Conservation (phyloP, 2,329 filamentous ascomycete genomes). For the Colletotrichum eremochloae region DNA sequence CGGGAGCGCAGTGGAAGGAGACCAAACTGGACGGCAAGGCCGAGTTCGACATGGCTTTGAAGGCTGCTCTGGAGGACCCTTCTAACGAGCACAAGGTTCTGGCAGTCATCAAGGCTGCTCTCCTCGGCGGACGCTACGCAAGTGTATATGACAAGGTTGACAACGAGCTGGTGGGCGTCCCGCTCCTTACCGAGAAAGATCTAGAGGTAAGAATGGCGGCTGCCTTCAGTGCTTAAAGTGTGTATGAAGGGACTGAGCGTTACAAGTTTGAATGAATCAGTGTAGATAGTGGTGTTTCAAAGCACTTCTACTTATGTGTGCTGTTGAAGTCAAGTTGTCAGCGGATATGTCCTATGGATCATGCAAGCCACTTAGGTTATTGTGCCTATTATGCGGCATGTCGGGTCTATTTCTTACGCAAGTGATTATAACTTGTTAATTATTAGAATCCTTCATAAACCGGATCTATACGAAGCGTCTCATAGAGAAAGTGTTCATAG, state of each 20-base stretch:
- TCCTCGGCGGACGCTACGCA: slow-evolving; percentile 13
- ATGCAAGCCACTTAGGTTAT: not conserved
- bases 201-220: slow-evolving; percentile 29
- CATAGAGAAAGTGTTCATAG: not conserved
- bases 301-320: not conserved
- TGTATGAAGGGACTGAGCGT: too few species aligned
- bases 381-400: not conserved
- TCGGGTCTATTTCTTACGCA: not conserved
- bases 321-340: not conserved
- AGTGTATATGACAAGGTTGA: slow-evolving; percentile 11
- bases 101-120: slow-evolving; percentile 2
- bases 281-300: not conserved
- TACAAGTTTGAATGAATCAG: not conserved
- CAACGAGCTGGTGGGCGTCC: slow-evolving; percentile 24
- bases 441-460: not conserved
- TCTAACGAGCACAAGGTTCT: slow-evolving; percentile 2
- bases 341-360: not conserved
- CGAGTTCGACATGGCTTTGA: slow-evolving; percentile 1
- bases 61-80: slow-evolving; percentile 1
- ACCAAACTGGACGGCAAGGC: slow-evolving; percentile 11
- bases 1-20: slow-evolving; percentile 31
- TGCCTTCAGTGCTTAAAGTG: slow-evolving; percentile 11
- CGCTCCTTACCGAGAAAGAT: slow-evolving; percentile 24
- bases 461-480: not conserved
- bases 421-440: not conserved